These are phyloP conservation scores for Blepharisma stoltei DNA, from an alignment of 73 alveolate genomes.

Conservation along the genomic window DNA sequence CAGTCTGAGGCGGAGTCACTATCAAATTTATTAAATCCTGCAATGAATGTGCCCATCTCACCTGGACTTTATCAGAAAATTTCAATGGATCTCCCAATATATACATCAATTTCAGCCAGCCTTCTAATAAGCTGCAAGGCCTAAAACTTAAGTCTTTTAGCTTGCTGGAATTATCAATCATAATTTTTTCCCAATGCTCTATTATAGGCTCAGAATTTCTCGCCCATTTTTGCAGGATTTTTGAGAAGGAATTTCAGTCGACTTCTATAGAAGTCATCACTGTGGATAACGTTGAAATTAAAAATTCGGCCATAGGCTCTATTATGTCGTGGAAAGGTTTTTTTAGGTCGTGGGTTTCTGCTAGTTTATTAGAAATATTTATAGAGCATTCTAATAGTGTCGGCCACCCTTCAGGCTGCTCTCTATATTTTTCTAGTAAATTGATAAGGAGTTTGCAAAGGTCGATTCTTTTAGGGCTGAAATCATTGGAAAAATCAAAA, in stretches of 20 bases:
- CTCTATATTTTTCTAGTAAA: not conserved
- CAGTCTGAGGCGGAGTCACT: not conserved
- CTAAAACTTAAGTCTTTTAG: constrained; percentile 1
- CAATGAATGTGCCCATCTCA: not conserved
- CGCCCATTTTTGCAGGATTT: constrained; percentile 16
- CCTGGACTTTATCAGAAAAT: not conserved
- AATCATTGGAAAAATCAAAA: not conserved
- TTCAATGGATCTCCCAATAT: not conserved
- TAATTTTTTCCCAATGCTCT: not conserved
- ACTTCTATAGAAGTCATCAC: not conserved
- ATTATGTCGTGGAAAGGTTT: not conserved
- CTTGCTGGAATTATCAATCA: not conserved
- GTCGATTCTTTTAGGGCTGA: not conserved
- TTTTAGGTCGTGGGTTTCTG: constrained; percentile 12
- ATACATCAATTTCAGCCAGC: not conserved
- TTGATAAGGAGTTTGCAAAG: not conserved
- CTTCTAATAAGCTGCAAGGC: not conserved
- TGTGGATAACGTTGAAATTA: not conserved
- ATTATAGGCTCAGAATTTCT: not conserved
- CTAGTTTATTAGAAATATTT: not conserved
- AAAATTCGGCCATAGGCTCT: constrained; percentile 4
- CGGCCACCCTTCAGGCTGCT: not conserved
- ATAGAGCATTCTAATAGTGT: not conserved
- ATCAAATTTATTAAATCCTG: not conserved
- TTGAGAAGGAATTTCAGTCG: not conserved